Conservation (phyloP, 306 rosid genomes). For the Trifolium pratense region DNA sequence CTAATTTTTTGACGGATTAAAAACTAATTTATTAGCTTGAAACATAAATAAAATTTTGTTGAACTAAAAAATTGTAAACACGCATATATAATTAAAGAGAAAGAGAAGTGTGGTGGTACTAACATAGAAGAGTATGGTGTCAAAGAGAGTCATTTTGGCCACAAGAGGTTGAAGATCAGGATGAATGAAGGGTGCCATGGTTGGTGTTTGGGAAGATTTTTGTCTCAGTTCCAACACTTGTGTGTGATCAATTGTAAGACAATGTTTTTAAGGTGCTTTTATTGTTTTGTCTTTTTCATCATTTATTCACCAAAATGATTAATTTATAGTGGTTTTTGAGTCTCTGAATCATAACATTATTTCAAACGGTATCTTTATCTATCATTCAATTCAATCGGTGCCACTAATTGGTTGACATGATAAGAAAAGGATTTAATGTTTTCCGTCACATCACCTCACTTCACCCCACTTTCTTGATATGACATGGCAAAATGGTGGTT, state of each 20-base stretch:
- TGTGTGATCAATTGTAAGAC: not conserved
- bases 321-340: not conserved
- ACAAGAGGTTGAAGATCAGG: constrained; percentile 59
- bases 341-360: not conserved
- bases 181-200: constrained; percentile 58
- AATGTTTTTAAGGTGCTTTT: not conserved
- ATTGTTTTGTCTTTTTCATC: not conserved
- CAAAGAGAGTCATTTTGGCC: constrained; percentile 63
- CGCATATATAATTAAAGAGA: not conserved
- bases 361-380: not conserved
- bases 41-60: not conserved
- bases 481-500: no score
- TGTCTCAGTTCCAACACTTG: not conserved
- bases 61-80: not conserved
- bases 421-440: no score
- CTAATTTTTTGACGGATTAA: no score
- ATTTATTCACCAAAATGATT: not conserved
- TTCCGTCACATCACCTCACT: no score
- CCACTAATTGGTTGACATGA: not conserved
- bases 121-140: constrained; percentile 60
- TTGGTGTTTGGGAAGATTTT: not conserved
- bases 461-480: no score
- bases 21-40: not conserved
- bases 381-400: not conserved
- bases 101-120: not conserved